A percentile compares a stretch with the other conserved stretches of the same genome.
Conservation (phyloP, 768 basidiomycete genomes). For the Trametes gibbosa region DNA sequence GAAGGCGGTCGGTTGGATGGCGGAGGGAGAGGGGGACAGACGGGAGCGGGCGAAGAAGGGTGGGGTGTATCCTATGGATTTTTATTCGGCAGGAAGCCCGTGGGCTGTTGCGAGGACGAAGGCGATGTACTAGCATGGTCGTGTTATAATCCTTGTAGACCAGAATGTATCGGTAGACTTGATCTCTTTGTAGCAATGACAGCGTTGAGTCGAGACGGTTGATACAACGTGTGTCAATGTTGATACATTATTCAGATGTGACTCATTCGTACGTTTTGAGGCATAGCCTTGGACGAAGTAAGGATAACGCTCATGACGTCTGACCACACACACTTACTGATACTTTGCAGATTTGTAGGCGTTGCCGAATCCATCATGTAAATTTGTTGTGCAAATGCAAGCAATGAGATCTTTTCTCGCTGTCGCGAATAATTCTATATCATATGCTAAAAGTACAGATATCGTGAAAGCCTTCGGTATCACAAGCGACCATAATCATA, state of each 20-base stretch:
- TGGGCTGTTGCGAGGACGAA: conserved; percentile 70
- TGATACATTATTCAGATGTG: no score
- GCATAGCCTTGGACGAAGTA: no score
- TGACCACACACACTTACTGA: no score
- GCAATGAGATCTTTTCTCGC: no score
- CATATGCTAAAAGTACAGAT: background rate
- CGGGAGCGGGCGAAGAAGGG: conserved; percentile 24
- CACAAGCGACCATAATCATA: background rate
- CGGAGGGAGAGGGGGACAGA: conserved; percentile 26
- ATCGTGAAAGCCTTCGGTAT: background rate
- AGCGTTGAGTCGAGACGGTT: no score
- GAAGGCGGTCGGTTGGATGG: conserved; percentile 63
- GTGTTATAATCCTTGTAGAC: background rate
- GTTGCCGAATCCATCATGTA: no score
- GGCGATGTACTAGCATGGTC: conserved; percentile 38
- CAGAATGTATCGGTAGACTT: background rate
- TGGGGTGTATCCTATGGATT: conserved; percentile 91
- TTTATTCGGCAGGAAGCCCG: conserved; percentile 79
- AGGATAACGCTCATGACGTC: no score
- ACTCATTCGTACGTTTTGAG: no score
- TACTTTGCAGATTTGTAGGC: no score
- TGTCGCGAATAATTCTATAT: background rate
- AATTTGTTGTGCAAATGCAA: no score
- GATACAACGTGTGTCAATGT: no score
- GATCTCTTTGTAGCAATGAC: background rate